These are phyloP conservation scores for Euclidium syriacum DNA, from an alignment of 345 rosid species.

Conservation along the genomic window DNA sequence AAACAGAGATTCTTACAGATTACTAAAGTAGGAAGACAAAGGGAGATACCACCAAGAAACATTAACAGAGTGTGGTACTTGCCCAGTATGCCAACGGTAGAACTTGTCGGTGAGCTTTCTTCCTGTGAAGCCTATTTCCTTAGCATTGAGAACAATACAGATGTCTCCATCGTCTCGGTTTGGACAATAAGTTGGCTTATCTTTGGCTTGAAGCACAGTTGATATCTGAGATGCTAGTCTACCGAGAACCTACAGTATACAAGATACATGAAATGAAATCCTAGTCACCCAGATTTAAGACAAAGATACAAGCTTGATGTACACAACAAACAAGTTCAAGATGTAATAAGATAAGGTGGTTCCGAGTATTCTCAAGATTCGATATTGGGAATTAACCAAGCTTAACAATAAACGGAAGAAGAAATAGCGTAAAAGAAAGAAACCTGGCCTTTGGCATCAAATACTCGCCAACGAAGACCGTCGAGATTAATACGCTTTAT, in stretches of 20 bases:
- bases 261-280: neutral
- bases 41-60: neutral
- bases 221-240: slow-evolving; percentile 93
- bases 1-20: slow-evolving; percentile 1
- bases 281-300: neutral
- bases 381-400: neutral
- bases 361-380: neutral
- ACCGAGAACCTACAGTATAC: slow-evolving; percentile 64
- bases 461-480: slow-evolving; percentile 93
- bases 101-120: slow-evolving; percentile 90
- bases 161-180: slow-evolving; percentile 93
- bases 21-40: neutral
- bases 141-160: slow-evolving; percentile 97
- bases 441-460: slow-evolving; percentile 99
- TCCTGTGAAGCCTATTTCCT: slow-evolving; percentile 75
- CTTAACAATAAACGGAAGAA: neutral
- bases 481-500: slow-evolving; percentile 83
- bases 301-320: neutral
- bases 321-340: no score
- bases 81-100: slow-evolving; percentile 95
- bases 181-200: slow-evolving; percentile 89
- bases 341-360: neutral
- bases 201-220: slow-evolving; percentile 91
- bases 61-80: slow-evolving; percentile 24
- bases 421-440: neutral